Evolutionary conservation across 306 rosid genomes (phyloP), one percentile per base, ranked within the genome.

Genomic region (Morella rubra): DNA sequence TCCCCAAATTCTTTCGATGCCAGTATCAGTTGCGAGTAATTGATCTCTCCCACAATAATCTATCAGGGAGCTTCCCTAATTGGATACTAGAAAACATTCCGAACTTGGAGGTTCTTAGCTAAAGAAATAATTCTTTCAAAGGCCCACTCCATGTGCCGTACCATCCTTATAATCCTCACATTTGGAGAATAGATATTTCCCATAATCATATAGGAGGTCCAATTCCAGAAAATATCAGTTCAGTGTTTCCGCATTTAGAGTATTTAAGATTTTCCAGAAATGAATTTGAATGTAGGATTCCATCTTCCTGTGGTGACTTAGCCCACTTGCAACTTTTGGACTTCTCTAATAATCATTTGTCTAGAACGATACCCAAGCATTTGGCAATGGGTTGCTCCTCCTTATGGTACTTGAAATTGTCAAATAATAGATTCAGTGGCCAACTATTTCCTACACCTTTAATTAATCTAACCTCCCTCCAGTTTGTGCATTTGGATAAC

Each of bases 251-350:
- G n/a, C n/a, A n/a, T n/a, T n/a, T n/a, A n/a, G n/a, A n/a, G n/a
- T n/a, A 1, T 1, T 7, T 8, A 70, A 70, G 19, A 4, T n/a
- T n/a, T 0, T 24, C 74, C 12, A 49, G 13, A 3, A 70, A 70
- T 70, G 27, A 1, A 11, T 46, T 70, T 2, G 6, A 24, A 1
- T 58, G 74, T 11, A 22, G 15, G 9, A 45, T 70, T 49, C 58
- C 74, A 9, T 19, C 20, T 24, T 20, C 15, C 9, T 22, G 7
- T 49, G 56, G 20, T 2, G 20, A 47, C 24, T 27, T 11, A n/a
- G 3, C 13, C 32, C 37, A 4, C 10, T 40, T 37, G 0, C 0
- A 0, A 0, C 0, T 0, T 27, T 2, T 64, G 8, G 69, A 64
- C 45, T 0, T 40, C 16, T 52, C 58, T 14, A 52, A 1, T 1